Evolutionary conservation across 192 early-diverging fungal genomes (phyloP), one percentile per base, ranked within the genome.

Genomic region (Backusella australiensis): DNA sequence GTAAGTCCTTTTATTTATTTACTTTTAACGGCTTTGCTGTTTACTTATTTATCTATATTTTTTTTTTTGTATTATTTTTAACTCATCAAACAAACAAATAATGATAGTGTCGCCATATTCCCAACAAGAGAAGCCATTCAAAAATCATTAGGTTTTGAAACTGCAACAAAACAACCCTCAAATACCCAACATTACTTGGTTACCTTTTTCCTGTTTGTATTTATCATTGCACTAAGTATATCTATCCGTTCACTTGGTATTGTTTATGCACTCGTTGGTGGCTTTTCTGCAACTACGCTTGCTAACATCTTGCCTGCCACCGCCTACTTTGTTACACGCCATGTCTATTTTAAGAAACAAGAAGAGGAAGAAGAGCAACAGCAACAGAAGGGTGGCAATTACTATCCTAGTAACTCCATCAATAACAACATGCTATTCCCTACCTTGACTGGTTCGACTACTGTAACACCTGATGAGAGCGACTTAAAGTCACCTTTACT

Each of bases 181-280:
- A 72, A 78, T 59, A n/a, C 19, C 1, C 74, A 88, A 65, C 86
- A 88, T 46, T 34, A 85, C 15, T 32, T 59, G 29, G 78, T 83
- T n/a, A 86, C 86, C 6, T n/a, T 88, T 9, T 34, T 72, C 0
- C 72, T 88, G 15, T 83, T 82, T 34, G n/a, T 77, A 21, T 65
- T 83, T 17, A 71, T 78, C 34, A 71, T 86, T 21, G 29, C 44
- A 19, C 67, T 79, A 11, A 83, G 86, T 14, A 71, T 86, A 39
- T 76, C 75, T 6, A 65, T 88, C 26, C 46, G 38, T 0, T 79
- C 80, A 21, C 56, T 88, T 11, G 86, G 86, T 34, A 81, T 83
- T 11, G 75, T 88, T 1, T 88, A 88, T 72, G 78, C 82, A 19
- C 35, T 86, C 19, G 81, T 88, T 36, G 86, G 86, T 66, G 86